Conservation (phyloP, 164 flowering plant species). For the Berberis thunbergii region DNA sequence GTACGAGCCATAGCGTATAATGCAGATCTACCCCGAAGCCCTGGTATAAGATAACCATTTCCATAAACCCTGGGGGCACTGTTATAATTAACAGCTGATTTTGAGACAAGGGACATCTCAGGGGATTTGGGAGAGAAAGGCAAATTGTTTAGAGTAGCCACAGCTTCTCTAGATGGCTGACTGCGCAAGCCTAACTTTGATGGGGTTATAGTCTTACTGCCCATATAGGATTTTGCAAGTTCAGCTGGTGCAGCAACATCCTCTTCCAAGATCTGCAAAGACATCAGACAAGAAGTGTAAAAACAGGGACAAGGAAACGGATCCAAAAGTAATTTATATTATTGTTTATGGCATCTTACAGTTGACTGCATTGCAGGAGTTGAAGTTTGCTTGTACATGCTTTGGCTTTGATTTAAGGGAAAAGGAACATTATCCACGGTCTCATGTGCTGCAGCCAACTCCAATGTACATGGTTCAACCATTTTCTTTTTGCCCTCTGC, state of each 20-base stretch:
- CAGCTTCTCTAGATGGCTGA: conserved; percentile 32
- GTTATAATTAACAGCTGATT: conserved; percentile 16
- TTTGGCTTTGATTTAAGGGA: conserved; percentile 23
- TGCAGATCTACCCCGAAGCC: conserved; percentile 79
- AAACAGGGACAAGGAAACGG: no score
- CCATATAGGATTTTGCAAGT: conserved; percentile 96
- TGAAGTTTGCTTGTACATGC: conserved; percentile 12
- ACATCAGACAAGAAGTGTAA: neutral
- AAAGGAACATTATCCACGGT: conserved; percentile 8
- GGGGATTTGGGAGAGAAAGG: conserved; percentile 28
- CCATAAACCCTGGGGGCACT: conserved; percentile 13
- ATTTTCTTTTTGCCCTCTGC: conserved; percentile 21
- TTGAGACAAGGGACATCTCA: conserved; percentile 26
- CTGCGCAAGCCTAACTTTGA: conserved; percentile 34
- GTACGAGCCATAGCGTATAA: conserved; percentile 78
- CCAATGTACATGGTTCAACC: conserved; percentile 21
- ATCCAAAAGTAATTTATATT: neutral
- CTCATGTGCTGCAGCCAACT: conserved; percentile 9
- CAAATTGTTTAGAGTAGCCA: conserved; percentile 17
- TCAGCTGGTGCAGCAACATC: conserved; percentile 68
- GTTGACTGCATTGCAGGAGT: conserved; percentile 26
- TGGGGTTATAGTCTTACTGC: conserved; percentile 51
- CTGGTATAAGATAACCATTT: conserved; percentile 52
- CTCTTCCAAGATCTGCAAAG: conserved; percentile 48
- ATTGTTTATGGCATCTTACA: conserved; percentile 23